phyloP scores from a whole-genome alignment of 495 filamentous ascomycete genomes.

The Penicillium arizonense region DNA sequence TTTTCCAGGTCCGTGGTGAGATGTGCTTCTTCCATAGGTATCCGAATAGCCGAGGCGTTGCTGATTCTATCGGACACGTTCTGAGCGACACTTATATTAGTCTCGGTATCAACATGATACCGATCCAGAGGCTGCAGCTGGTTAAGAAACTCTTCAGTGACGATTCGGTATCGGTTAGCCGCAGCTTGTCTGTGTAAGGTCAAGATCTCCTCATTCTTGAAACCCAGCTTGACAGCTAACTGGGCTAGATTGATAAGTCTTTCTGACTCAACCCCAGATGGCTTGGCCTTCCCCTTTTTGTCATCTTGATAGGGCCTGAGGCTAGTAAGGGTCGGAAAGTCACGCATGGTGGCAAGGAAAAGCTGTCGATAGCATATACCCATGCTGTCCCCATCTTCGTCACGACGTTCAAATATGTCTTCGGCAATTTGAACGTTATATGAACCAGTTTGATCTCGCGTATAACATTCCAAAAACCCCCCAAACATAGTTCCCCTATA shows the following conservation, averaged over 20 bases:
- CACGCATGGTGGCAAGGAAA: constrained; percentile 1
- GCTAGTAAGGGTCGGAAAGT: not conserved
- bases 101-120: not conserved
- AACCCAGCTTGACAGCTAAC: not conserved
- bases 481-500: not conserved
- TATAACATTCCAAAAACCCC: not conserved
- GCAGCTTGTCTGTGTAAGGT: not conserved
- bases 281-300: not conserved
- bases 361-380: constrained; percentile 2
- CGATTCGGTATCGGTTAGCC: not conserved
- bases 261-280: not conserved
- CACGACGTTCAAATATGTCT: not conserved
- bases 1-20: not conserved
- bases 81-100: not conserved
- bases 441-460: not conserved
- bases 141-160: not conserved
- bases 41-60: not conserved
- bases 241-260: not conserved
- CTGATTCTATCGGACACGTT: not conserved
- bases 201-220: not conserved
- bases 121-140: not conserved
- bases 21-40: not conserved
- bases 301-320: not conserved
- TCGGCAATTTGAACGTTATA: not conserved
- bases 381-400: not conserved